Percentiles rank a stretch among this genome's conserved stretches.
Conservation (phyloP, 192 early-diverging fungal genomes). For the Oehlia diaphana region DNA sequence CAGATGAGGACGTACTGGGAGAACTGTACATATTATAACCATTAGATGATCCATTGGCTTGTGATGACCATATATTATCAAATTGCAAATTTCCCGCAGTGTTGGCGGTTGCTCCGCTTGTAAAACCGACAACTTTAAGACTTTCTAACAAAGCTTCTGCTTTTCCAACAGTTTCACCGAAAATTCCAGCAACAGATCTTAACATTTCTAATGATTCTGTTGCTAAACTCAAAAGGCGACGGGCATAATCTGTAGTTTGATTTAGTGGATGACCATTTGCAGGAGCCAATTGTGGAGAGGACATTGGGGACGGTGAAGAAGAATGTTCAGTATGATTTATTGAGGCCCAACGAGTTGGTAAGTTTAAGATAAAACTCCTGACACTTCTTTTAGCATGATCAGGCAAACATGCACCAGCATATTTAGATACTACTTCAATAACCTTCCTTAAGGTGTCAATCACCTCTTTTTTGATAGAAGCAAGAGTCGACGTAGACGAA, state of each 20-base stretch:
- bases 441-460: slow-evolving; percentile 82
- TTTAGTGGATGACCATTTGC: slow-evolving; percentile 34
- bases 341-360: slow-evolving; percentile 78
- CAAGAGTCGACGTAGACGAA: slow-evolving; percentile 45
- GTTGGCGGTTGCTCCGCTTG: neutral
- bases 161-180: slow-evolving; percentile 65
- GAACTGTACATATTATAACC: slow-evolving; percentile 3
- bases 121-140: slow-evolving; percentile 40
- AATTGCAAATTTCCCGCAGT: neutral
- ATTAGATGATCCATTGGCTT: neutral
- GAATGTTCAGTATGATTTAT: slow-evolving; percentile 47
- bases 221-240: slow-evolving; percentile 66
- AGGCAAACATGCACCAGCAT: slow-evolving; percentile 83
- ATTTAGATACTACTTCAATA: slow-evolving; percentile 82
- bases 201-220: slow-evolving; percentile 72
- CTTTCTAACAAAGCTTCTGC: slow-evolving; percentile 66
- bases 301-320: slow-evolving; percentile 40
- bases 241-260: slow-evolving; percentile 54
- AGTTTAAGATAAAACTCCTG: slow-evolving; percentile 70
- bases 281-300: slow-evolving; percentile 42
- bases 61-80: neutral
- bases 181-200: slow-evolving; percentile 60
- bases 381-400: slow-evolving; percentile 79
- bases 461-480: slow-evolving; percentile 74
- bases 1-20: neutral